Base-by-base conservation (phyloP, 495 filamentous ascomycete species). In the Pseudoneurospora amorphoporcata region DNA sequence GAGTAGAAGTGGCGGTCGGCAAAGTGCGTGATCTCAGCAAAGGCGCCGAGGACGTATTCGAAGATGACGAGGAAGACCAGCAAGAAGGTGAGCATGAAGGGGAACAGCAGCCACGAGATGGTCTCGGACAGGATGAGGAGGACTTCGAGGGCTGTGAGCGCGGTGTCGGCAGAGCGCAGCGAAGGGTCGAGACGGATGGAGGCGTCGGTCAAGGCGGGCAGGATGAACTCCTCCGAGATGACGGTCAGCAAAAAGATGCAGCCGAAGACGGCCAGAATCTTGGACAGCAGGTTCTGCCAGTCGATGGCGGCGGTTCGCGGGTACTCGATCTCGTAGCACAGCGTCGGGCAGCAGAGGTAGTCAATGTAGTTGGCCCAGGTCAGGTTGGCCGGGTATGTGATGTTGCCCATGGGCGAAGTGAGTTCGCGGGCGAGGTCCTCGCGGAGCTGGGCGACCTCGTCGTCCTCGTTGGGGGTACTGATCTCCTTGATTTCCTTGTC, bases 271-370 rank as follows among this genome's bases (percentile, higher is more conserved):
- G 95, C 95, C n/a, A 91, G 84, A 38, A 91, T 87, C 82, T 98
- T 98, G 79, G 88, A 92, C 40, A 90, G 87, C 39, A 99, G 86
- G 73, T 95, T 90, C n/a, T 87, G 84, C 92, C 93, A 97, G 74
- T 90, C 86, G 38, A 92, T 88, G 8, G 84, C 83, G 4, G 85
- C 81, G 47, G 88, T 95, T 37, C 95, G 90, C 3, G 95, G 95
- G 82, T 98, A 99, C 76, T 98, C 96, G 47, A 99, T 85, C 82
- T 99, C 95, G 81, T 99, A 99, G 83, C 95, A 99, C 38, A 99
- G 86, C 1, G 95, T 99, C 10, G 95, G 95, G 76, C 95, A 99
- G 77, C 94, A 88, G 16, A 97, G 82, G 80, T 90, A 99, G 82
- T 99, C 95, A 40, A 88, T 73, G 78, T 93, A 98, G 81, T 99